Evolutionary conservation across 805 yeast genomes (phyloP).

Genomic region (Debaryomyces maramus): DNA sequence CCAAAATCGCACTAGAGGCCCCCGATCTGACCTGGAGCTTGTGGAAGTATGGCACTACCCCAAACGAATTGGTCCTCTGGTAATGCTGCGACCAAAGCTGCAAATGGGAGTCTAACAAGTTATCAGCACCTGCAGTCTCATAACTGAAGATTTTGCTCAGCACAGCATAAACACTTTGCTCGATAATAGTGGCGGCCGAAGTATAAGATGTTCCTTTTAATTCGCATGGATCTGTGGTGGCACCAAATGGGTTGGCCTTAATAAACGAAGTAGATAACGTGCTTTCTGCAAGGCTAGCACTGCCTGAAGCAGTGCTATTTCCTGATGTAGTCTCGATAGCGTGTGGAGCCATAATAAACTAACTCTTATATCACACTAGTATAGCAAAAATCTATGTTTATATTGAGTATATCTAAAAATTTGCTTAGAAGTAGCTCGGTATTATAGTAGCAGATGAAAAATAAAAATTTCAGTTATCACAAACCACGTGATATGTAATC

Average conservation of each 20-base stretch:
- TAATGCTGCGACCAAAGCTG: constrained; percentile 57
- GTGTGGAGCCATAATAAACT: constrained; percentile 14
- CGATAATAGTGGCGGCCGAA: constrained; percentile 54
- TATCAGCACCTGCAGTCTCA: constrained; percentile 62
- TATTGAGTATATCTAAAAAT: too few species aligned
- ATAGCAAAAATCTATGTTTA: background rate
- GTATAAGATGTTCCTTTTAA: constrained; percentile 51
- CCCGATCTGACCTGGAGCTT: constrained; percentile 76
- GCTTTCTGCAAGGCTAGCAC: background rate
- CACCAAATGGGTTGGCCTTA: constrained; percentile 52
- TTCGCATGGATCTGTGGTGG: constrained; percentile 55
- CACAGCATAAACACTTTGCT: constrained; percentile 54
- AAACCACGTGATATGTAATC: constrained; percentile 9
- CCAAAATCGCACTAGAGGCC: constrained; percentile 76
- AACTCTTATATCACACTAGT: background rate
- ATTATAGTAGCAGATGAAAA: background rate
- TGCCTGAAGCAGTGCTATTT: constrained; percentile 5
- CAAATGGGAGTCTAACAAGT: constrained; percentile 59
- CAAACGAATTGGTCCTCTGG: constrained; percentile 50
- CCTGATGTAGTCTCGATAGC: constrained; percentile 10
- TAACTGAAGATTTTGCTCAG: constrained; percentile 64
- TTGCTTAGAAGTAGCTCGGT: too few species aligned
- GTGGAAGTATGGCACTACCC: constrained; percentile 60
- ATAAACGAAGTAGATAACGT: constrained; percentile 3
- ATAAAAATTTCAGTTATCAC: constrained; percentile 1